Percentiles rank a stretch among this genome's conserved stretches.
phyloP scores from a whole-genome alignment of 441 rosid species.

The Syzygium malaccense region DNA sequence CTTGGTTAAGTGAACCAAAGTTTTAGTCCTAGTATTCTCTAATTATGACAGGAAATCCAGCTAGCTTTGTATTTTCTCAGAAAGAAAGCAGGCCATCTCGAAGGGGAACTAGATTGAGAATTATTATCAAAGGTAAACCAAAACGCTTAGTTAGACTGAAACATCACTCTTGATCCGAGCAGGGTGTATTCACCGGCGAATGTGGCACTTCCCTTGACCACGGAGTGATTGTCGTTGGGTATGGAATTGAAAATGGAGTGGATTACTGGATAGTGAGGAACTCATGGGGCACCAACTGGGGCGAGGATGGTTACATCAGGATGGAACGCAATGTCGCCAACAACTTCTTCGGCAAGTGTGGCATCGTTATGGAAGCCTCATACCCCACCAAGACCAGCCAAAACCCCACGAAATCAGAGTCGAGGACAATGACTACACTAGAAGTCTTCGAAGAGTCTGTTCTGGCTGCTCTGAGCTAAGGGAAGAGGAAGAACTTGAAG shows the following conservation, averaged over 20 bases:
- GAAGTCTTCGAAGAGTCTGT: not conserved
- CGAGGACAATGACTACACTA: not conserved
- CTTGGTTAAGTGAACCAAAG: not conserved
- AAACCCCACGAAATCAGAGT: not conserved
- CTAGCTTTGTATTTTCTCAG: not conserved
- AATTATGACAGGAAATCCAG: not conserved
- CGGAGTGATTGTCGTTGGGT: not conserved
- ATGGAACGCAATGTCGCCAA: not conserved
- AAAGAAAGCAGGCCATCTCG: not conserved
- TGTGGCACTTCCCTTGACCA: not conserved
- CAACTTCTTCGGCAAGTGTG: not conserved
- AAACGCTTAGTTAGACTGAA: not conserved
- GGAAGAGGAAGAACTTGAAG: not conserved
- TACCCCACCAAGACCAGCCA: constrained; percentile 2
- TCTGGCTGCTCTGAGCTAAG: not conserved
- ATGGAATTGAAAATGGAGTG: not conserved
- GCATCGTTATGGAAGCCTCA: constrained; percentile 1
- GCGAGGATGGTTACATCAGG: constrained; percentile 1
- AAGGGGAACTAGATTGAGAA: not conserved
- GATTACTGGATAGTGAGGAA: constrained; percentile 5
- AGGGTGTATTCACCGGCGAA: constrained; percentile 1
- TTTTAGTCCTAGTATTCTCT: not conserved
- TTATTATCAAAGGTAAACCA: not conserved
- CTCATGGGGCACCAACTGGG: constrained; percentile 4
- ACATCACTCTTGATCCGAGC: not conserved